These are phyloP conservation scores for Wickerhamomyces tratensis DNA, from an alignment of 805 yeast species.

Conservation along the genomic window DNA sequence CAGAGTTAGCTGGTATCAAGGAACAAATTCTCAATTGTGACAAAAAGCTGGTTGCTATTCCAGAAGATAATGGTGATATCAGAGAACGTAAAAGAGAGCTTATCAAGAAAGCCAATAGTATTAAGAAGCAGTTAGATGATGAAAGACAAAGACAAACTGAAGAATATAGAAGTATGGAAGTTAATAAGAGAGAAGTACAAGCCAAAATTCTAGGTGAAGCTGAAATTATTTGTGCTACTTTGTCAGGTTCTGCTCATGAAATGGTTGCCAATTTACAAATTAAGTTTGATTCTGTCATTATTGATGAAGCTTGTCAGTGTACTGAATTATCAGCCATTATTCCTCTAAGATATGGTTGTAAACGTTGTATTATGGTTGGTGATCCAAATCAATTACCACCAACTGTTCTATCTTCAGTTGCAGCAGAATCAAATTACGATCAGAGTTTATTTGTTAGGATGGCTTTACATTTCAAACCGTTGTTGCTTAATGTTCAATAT, in stretches of 20 bases:
- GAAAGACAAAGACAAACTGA: constrained; percentile 67
- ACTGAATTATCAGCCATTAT: constrained; percentile 87
- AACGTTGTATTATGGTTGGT: constrained; percentile 91
- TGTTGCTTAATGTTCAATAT: constrained; percentile 81
- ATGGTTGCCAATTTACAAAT: constrained; percentile 65
- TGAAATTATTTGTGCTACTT: constrained; percentile 81
- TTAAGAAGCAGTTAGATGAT: constrained; percentile 68
- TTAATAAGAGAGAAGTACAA: constrained; percentile 68
- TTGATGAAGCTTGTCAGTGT: constrained; percentile 98
- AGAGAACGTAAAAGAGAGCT: constrained; percentile 30
- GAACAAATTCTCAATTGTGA: constrained; percentile 12
- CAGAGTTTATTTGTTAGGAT: constrained; percentile 91
- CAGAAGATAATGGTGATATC: constrained; percentile 8
- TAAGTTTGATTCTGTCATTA: constrained; percentile 80
- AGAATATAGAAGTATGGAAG: constrained; percentile 64
- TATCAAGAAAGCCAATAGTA: constrained; percentile 51
- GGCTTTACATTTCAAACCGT: constrained; percentile 56
- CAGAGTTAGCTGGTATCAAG: constrained; percentile 24
- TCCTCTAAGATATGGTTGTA: constrained; percentile 87
- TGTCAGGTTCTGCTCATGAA: constrained; percentile 93
- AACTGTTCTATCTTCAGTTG: constrained; percentile 84
- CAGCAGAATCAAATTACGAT: constrained; percentile 72
- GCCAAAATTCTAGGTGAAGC: constrained; percentile 63
- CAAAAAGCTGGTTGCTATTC: constrained; percentile 7
- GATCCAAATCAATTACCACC: constrained; percentile 98